Evolutionary conservation across 225 moss, liverwort and hornwort genomes (phyloP), one percentile per base, ranked within the genome.

Genomic region (Pleurozium schreberi): DNA sequence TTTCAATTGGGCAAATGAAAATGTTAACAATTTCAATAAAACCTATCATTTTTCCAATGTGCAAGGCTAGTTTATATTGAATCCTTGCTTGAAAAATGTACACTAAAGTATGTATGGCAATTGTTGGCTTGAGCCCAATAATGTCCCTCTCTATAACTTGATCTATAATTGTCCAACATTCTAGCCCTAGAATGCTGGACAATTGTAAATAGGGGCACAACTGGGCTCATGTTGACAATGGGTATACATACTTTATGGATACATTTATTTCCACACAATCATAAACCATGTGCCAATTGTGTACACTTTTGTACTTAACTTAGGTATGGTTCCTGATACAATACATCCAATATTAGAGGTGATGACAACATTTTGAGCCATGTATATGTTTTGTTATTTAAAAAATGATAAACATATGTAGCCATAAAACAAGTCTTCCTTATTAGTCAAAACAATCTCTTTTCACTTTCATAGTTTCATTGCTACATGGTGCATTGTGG

Each of bases 201-300:
- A 34, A 75, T 0, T 75, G 0, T 50, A 75, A 11, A 49, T 47
- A 14, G 50, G 5, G 5, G 14, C 5, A 0, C 34, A 76, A 36
- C 2, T 36, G 1, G 8, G 0, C 2, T 52, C 0, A 23, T 0
- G 9, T 36, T 1, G 0, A 53, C 14, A 14, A 36, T 36, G 0
- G 5, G 2, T 0, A 3, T 23, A 53, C 2, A 31, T 31, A 12
- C 4, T 4, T 40, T 22, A 22, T 68, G 4, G 7, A 2, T 47
- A 45, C 4, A 47, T n/a, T n/a, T 47, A 28, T 30, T 47, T 3
- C 3, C 2, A 11, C 6, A 75, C 33, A 49, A 75, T 75, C 0
- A 1, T 49, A 0, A 12, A 75, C 20, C 20, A 33, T 20, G 30
- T 75, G 20, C 4, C 3, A 28, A 10, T 2, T 10, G 2, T 28